Conservation (phyloP, 148 eudicot genomes). For the Cornus controversa region DNA sequence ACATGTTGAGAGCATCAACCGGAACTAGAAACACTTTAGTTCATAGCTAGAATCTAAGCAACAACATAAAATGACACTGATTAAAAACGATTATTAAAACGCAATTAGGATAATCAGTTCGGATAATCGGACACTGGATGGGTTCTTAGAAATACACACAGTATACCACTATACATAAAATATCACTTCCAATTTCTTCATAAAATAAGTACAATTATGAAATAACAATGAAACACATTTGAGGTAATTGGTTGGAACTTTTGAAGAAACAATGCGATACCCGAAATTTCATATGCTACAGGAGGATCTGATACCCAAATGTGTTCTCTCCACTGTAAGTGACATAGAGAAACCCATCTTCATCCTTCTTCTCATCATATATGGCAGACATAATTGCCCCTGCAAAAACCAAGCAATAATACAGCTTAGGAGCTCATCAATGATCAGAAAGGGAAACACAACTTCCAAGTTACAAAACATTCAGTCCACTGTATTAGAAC, state of each 20-base stretch:
- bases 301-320: slow-evolving; percentile 33
- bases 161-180: background rate
- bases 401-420: slow-evolving; percentile 17
- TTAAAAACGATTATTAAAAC: background rate
- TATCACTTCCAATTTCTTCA: background rate
- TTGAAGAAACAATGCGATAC: background rate
- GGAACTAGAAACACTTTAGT: too few species aligned
- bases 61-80: background rate
- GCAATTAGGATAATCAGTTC: background rate
- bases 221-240: background rate
- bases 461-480: background rate
- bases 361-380: slow-evolving; percentile 73
- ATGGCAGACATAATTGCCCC: slow-evolving; percentile 67
- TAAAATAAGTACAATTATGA: background rate
- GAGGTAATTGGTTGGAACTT: background rate
- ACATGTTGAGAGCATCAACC: too few species aligned
- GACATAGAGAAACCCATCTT: slow-evolving; percentile 71
- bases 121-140: background rate
- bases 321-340: slow-evolving; percentile 80
- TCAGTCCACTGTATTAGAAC: background rate
- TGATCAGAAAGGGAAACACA: background rate
- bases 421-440: background rate
- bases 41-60: background rate
- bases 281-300: background rate
- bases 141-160: slow-evolving; percentile 1